Base-by-base conservation (phyloP, 2,329 filamentous ascomycete species). In the Emericellopsis atlantica region DNA sequence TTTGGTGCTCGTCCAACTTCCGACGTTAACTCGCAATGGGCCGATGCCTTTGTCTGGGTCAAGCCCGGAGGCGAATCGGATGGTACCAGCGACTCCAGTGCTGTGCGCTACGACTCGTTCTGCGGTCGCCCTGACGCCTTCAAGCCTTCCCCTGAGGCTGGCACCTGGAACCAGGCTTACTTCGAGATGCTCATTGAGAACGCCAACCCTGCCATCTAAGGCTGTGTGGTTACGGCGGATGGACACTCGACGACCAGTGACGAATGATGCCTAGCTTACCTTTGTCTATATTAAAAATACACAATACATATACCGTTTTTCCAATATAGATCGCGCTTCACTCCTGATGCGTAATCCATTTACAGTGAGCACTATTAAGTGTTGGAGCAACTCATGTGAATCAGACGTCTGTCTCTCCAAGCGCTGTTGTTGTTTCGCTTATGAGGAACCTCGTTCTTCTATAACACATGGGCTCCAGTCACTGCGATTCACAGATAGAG, bases 31-130 rank as follows among this genome's bases (percentile, higher is more conserved):
- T 62, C 72, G 49, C 53, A 60, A 6, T 65, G 76, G 16, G 66
- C 69, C 40, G 78, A 81, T 56, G 74, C 76, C 31, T 76, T 81
- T 47, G 76, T 81, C 38, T 81, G 76, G 77, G 62, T 79, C 51
- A 81, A 81, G 67, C 77, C 77, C 14, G 76, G 76, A 48, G 66
- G 67, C 44, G 67, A 70, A 55, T 83, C 59, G 8, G 49, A 64
- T 40, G 60, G 60, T 16, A 62, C 59, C 38, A 57, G 54, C 49
- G 59, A 61, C 53, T 47, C 42, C 33, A 54, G 50, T 26, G 58
- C 58, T 35, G 42, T 26, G 36, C 54, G 58, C 40, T 62, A 59
- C 49, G 58, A 61, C 51, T 53, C 48, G 46, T 60, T 60, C 55
- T 63, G 58, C 49, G 59, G 58, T 40, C 58, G 58, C 52, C 24